phyloP scores from a whole-genome alignment of 1,139 yeast genomes.

The Debaryomyces fabryi region DNA sequence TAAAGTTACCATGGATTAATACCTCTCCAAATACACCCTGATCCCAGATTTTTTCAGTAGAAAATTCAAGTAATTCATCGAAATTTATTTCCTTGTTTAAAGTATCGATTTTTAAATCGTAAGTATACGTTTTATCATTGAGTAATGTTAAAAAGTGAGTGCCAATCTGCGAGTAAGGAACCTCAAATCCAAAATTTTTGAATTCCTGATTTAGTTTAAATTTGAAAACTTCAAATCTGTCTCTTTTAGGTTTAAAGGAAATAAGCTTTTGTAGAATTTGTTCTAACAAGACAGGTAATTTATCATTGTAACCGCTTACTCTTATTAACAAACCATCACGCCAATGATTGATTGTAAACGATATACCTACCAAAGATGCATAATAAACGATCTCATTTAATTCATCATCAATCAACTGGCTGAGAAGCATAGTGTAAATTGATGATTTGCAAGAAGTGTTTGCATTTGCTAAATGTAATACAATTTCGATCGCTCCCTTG shows the following conservation, averaged over 20 bases:
- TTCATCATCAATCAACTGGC: constrained; percentile 73
- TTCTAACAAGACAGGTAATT: constrained; percentile 62
- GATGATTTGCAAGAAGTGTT: constrained; percentile 58
- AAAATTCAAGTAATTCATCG: constrained; percentile 51
- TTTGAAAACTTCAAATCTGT: constrained; percentile 67
- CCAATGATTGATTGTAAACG: constrained; percentile 57
- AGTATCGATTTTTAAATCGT: constrained; percentile 61
- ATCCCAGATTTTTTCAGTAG: constrained; percentile 42
- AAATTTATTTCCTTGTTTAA: constrained; percentile 46
- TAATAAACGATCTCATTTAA: constrained; percentile 78
- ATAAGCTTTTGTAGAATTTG: constrained; percentile 59
- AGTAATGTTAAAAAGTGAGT: constrained; percentile 61
- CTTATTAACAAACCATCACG: constrained; percentile 73
- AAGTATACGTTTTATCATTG: constrained; percentile 70
- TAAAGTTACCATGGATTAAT: constrained; percentile 78
- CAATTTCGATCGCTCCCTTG: constrained; percentile 69
- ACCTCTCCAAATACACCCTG: constrained; percentile 64
- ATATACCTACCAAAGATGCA: constrained; percentile 81
- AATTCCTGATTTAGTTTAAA: constrained; percentile 64
- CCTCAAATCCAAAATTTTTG: constrained; percentile 70
- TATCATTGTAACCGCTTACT: constrained; percentile 82
- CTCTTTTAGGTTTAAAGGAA: constrained; percentile 53
- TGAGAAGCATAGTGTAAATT: constrained; percentile 61
- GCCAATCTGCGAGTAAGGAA: constrained; percentile 77
- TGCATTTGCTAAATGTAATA: constrained; percentile 68